Evolutionary conservation across 371 early-diverging fungal genomes (phyloP), one percentile per base, ranked within the genome.

Genomic region (Circinella umbellata): DNA sequence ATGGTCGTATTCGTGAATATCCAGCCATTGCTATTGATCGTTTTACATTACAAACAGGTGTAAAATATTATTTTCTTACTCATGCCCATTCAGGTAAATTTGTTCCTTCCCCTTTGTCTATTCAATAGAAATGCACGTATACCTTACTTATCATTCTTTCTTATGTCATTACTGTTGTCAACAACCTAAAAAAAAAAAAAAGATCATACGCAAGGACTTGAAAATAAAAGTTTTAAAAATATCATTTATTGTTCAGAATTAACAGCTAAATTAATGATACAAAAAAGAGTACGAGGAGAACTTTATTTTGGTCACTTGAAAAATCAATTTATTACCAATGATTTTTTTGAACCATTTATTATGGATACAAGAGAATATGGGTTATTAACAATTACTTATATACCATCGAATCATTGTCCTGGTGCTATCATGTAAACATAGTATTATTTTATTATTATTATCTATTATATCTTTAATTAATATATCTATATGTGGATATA

Each of bases 1-100:
- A 84, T 48, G 84, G 84, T 5, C 75, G 74, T 61, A 77, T 84
- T 53, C 75, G 77, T 27, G 84, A 84, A 64, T 84, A 81, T 69
- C 84, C 84, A 4, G 55, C 69, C 20, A 69, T 84, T 6, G 70
- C 76, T 17, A 81, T 84, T 69, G 84, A 84, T 62, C 72, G 76
- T 38, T 84, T 84, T 64, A 66, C 37, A 27, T 34, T 46, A 8
- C 71, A 76, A n/a, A 51, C 66, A 1, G 74, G 75, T 10, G 72
- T 76, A 34, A 69, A 69, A 10, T 68, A 79, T 46, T 80, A 73
- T 46, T 67, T 84, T 13, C 70, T 84, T 8, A 80, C 77, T 1
- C 84, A 84, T 67, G 84, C 77, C 9, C 84, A 84, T 64, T 48
- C 71, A 37, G 76, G 76, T 76, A 71, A 51, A 15, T 4, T 14